Base-by-base conservation (phyloP, 2,329 filamentous ascomycete genomes). In the Aspergillus tamarii region DNA sequence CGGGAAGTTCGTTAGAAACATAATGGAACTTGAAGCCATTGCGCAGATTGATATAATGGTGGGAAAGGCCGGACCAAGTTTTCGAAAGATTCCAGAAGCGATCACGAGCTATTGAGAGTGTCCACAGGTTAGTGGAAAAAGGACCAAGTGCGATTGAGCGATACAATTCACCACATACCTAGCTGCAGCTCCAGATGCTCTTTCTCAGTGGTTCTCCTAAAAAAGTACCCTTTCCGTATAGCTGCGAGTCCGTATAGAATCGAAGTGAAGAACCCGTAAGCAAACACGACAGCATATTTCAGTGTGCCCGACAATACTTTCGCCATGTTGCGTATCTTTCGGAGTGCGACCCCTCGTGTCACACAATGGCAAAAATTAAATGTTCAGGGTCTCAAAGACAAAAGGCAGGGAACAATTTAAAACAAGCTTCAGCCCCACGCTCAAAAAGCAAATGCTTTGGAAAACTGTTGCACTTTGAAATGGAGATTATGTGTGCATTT, bases 21-120 rank as follows among this genome's bases (percentile, higher is more conserved):
- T 87, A 87, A 71, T 88, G 86, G 32, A 88, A 80, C 66, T 82
- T 83, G 64, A 82, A 76, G 0, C 84, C 83, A 63, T 77, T 80
- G 43, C 76, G 76, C 16, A 86, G 76, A 50, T 76, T 82, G 65
- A 85, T 77, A 67, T 88, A 85, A 32, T 80, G 76, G 71, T 88
- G 86, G 26, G 74, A 77, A 48, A 86, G 78, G 19, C 79, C 80
- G 12, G 77, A 76, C 39, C 80, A 78, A n/a, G 79, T 73, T 57
- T 80, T 79, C 14, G 81, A 81, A 10, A 87, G 77, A 64, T 84
- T 81, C 86, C 86, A 88, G 67, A 87, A 79, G 45, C 79, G 77
- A 64, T 84, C 76, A 66, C 82, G 82, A 59, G 83, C 86, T 87
- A 63, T 12, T 26, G 32, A 34, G 43, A 16, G 21, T 14, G 2